Base-by-base conservation (phyloP, 2,329 filamentous ascomycete genomes). In the Aspergillus tubingensis region DNA sequence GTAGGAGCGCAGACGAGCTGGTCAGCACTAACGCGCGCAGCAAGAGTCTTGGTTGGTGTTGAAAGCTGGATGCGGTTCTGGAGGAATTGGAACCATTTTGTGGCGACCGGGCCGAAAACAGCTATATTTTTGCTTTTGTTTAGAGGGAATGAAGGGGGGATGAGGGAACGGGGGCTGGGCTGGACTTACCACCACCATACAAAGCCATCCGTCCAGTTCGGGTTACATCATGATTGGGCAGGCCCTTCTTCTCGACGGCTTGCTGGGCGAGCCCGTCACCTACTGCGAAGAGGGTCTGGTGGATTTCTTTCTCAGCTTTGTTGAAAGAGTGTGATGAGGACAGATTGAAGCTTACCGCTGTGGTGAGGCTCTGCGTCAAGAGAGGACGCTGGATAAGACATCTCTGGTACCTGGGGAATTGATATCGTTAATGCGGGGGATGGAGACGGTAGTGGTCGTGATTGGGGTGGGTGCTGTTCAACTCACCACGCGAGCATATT, bases 81-180 rank as follows among this genome's bases (percentile, higher is more conserved):
- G 7, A 65, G 44, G 30, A 64, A 59, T 15, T 62, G 62, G 25
- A 62, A 65, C 63, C 63, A 65, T 54, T 64, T 65, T 11, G 63
- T 64, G 17, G 62, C 63, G 13, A 61, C 38, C 4, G 63, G 63
- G 10, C 63, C 63, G 36, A 65, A 65, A 10, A 64, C 50, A 17
- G 54, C 63, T 65, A 11, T 36, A 36, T 32, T 6, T 56, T 7
- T 23, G 32, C 17, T 8, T 15, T 19, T 15, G 3, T 1, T 4
- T 15, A 10, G 19, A 7, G 19, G 41, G 5, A 7, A 17, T 27
- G 13, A 27, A 11, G 10, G 17, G 17, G 15, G 10, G 19, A 27
- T 11, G 10, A 8, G 13, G 23, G n/a, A 30, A 17, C 5, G 8
- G n/a, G 21, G 38, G 23, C 3, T 32, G 38, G 36, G 21, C 23